A percentile compares a stretch with the other conserved stretches of the same genome.
Conservation (phyloP, 1,284 basidiomycete species). For the Ganoderma meredithae region DNA sequence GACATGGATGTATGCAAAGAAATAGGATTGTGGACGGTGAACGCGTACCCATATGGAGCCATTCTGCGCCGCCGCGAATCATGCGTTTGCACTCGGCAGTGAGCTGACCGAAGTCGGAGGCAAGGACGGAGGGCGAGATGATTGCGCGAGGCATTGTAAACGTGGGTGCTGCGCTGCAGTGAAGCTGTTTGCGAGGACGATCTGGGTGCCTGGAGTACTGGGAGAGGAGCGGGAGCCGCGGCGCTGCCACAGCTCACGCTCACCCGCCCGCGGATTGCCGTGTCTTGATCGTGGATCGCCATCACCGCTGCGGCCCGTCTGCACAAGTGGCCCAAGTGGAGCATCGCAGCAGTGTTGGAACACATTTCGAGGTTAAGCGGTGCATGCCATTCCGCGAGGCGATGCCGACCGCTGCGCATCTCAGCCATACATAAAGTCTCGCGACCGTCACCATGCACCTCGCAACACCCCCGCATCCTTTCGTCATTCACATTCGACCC, state of each 20-base stretch:
- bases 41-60: conserved; percentile 92
- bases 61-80: conserved; percentile 92
- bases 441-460: neutral
- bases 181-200: neutral
- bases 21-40: neutral
- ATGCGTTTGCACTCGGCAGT: conserved; percentile 92
- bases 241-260: neutral
- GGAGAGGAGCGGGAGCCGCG: neutral
- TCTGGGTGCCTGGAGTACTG: neutral
- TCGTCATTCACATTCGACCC: too few species aligned
- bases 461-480: conserved; percentile 3
- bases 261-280: neutral
- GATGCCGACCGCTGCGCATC: conserved; percentile 3
- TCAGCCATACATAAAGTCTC: conserved; percentile 13
- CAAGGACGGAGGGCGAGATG: conserved; percentile 90
- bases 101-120: conserved; percentile 94
- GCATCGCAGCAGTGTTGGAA: neutral
- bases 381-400: neutral
- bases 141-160: conserved; percentile 82
- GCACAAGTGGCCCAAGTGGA: neutral
- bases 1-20: too few species aligned
- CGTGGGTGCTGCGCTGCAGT: neutral
- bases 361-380: neutral
- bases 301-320: too few species aligned
- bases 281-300: neutral